Conservation (phyloP, 352 stramenopile species). For the Lagenidium sp. region DNA sequence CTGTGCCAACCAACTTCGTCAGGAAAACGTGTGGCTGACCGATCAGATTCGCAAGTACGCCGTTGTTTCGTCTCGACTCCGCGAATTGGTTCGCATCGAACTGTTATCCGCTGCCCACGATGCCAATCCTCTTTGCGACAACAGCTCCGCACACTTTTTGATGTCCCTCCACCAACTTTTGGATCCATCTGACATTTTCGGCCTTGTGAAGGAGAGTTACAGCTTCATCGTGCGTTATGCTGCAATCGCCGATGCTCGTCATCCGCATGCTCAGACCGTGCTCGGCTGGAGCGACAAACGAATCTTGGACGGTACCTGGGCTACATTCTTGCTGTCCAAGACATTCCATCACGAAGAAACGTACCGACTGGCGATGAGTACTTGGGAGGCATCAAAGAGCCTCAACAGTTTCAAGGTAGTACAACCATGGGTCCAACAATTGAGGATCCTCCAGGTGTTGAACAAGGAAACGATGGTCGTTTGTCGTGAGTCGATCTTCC, state of each 20-base stretch:
- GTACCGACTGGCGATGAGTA: conserved; percentile 10
- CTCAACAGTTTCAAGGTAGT: conserved; percentile 16
- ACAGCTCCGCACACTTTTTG: not conserved
- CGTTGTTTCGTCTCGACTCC: not conserved
- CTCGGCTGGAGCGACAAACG: conserved; percentile 26
- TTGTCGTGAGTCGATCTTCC: not conserved
- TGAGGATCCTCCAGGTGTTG: conserved; percentile 17
- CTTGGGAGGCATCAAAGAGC: conserved; percentile 17
- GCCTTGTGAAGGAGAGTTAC: conserved; percentile 13
- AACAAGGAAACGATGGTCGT: conserved; percentile 2
- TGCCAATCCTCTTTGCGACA: not conserved
- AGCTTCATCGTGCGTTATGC: conserved; percentile 18
- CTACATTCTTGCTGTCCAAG: conserved; percentile 25
- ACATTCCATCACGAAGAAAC: conserved; percentile 17
- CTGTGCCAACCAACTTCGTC: not conserved
- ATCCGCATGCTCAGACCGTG: conserved; percentile 9
- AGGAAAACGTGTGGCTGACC: not conserved
- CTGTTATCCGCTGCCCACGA: not conserved
- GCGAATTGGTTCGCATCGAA: not conserved
- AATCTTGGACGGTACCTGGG: conserved; percentile 19
- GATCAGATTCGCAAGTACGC: not conserved
- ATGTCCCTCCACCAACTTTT: not conserved
- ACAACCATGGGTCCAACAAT: conserved; percentile 17
- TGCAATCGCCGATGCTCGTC: conserved; percentile 8
- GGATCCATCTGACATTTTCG: not conserved